Base-by-base conservation (phyloP, 164 flowering plant genomes). In the Stephania yunnanensis region DNA sequence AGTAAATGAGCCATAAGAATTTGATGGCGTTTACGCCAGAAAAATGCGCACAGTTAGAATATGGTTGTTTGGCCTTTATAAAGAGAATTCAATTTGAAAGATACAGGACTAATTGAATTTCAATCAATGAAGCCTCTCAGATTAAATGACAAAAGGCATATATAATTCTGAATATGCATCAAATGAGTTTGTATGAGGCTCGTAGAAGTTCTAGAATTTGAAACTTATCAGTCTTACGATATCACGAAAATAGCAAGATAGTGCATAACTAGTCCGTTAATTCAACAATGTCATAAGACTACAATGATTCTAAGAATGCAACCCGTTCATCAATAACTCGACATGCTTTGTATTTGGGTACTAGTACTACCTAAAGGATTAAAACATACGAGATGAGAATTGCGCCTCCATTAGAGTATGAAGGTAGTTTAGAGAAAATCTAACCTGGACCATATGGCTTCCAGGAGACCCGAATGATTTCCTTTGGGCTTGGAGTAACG, bases 401-500 rank as follows among this genome's bases (percentile, higher is more conserved):
- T 7, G 66, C 7, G 29, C 42, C 29, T 10, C n/a, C 10, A 65
- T 25, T 13, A 44, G 48, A 46, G 50, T 44, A 55, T 31, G 8
- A 52, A 30, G 30, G 45, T 68, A 66, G n/a, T 12, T 9, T 68
- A 52, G 25, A 25, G 20, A 68, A 66, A 78, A 82, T 63, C 85
- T 76, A 74, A 95, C 99, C 98, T 91, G 90, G 63, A 82, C 66
- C 65, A 52, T 46, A 78, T 48, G 53, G 48, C 69, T 82, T 79
- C 78, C 79, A 58, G 78, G 67, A 81, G 97, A 84, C 52, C 94
- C 96, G 80, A 78, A 86, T 52, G 94, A 86, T 77, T 91, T 93
- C 73, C 85, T 85, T 80, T 92, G 98, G 50, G 97, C 98, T 83
- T 95, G 99, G 80, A 91, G 90, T 79, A 95, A 84, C 61, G 97